Conservation (phyloP, 768 basidiomycete genomes). For the Jaapia argillacea region DNA sequence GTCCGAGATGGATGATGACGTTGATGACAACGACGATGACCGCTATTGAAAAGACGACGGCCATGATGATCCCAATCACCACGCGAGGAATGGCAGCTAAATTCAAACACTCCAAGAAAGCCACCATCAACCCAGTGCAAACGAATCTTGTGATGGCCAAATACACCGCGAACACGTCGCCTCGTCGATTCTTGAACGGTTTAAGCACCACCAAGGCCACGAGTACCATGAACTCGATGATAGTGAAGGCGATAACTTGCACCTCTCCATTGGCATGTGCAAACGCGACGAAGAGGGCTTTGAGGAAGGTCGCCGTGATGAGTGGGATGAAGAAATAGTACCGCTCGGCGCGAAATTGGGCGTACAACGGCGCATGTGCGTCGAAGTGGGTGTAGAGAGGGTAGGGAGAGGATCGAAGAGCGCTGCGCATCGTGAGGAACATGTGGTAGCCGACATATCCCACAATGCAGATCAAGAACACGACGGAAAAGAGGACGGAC, state of each 20-base stretch:
- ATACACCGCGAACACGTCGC: constrained; percentile 60
- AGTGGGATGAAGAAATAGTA: constrained; percentile 59
- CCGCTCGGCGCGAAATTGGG: constrained; percentile 53
- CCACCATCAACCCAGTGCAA: constrained; percentile 62
- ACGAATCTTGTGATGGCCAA: constrained; percentile 59
- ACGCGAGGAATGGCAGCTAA: constrained; percentile 73
- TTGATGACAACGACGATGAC: constrained; percentile 64
- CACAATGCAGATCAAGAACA: constrained; percentile 46
- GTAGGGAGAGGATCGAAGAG: constrained; percentile 27
- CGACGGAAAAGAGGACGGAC: constrained; percentile 66
- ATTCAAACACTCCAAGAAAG: constrained; percentile 58
- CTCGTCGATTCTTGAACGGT: constrained; percentile 59
- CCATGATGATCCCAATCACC: constrained; percentile 66
- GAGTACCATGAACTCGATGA: constrained; percentile 57
- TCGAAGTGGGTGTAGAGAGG: constrained; percentile 25
- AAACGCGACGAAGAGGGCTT: constrained; percentile 64
- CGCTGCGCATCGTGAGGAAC: constrained; percentile 38
- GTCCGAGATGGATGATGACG: constrained; percentile 19
- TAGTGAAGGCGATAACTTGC: constrained; percentile 58
- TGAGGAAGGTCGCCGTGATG: constrained; percentile 48
- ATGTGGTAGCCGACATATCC: constrained; percentile 38
- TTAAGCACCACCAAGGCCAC: constrained; percentile 39
- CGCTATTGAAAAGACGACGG: constrained; percentile 62
- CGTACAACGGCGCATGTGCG: constrained; percentile 50
- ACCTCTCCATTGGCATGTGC: constrained; percentile 49